Evolutionary conservation across 2,329 filamentous ascomycete species (phyloP).

Genomic region (Claviceps arundinis): DNA sequence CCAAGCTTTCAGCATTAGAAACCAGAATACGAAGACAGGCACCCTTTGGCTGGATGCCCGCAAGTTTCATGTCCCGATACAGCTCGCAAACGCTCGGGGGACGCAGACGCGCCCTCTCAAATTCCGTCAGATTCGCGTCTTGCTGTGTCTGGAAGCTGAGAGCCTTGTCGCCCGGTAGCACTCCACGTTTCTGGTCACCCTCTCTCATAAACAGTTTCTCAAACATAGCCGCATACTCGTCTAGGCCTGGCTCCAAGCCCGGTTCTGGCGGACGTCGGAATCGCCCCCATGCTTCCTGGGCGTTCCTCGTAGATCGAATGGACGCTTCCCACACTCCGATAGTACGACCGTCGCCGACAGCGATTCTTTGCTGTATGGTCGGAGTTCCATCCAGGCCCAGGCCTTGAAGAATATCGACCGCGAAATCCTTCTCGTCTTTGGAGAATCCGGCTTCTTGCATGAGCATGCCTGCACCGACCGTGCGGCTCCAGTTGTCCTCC

Average conservation of each 20-base stretch:
- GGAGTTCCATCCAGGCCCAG: constrained; percentile 35
- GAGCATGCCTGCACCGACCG: constrained; percentile 37
- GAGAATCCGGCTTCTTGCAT: constrained; percentile 45
- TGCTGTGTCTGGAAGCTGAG: constrained; percentile 27
- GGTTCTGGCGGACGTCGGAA: constrained; percentile 26
- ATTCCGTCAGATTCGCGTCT: constrained; percentile 43
- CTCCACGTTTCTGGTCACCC: constrained; percentile 11
- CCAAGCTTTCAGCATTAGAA: constrained; percentile 32
- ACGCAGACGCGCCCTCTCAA: constrained; percentile 47
- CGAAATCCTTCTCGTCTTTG: constrained; percentile 31
- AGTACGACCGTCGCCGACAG: constrained; percentile 8
- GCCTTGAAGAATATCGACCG: constrained; percentile 40
- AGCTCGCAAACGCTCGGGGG: constrained; percentile 47
- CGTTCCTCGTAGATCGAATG: constrained; percentile 45
- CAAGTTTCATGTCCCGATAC: constrained; percentile 42
- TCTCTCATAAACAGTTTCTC: constrained; percentile 34
- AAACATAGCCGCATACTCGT: constrained; percentile 48
- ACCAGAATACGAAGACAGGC: constrained; percentile 43
- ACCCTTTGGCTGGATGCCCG: constrained; percentile 33
- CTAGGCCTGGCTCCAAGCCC: constrained; percentile 21
- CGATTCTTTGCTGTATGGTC: constrained; percentile 36
- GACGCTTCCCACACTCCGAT: constrained; percentile 38
- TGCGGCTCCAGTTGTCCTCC: constrained; percentile 40
- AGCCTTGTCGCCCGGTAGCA: constrained; percentile 47
- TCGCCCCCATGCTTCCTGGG: constrained; percentile 46